A percentile compares a stretch with the other conserved stretches of the same genome.
These are phyloP conservation scores for Marchantia polymorpha DNA, from an alignment of 225 moss, liverwort and hornwort genomes.

Conservation along the genomic window DNA sequence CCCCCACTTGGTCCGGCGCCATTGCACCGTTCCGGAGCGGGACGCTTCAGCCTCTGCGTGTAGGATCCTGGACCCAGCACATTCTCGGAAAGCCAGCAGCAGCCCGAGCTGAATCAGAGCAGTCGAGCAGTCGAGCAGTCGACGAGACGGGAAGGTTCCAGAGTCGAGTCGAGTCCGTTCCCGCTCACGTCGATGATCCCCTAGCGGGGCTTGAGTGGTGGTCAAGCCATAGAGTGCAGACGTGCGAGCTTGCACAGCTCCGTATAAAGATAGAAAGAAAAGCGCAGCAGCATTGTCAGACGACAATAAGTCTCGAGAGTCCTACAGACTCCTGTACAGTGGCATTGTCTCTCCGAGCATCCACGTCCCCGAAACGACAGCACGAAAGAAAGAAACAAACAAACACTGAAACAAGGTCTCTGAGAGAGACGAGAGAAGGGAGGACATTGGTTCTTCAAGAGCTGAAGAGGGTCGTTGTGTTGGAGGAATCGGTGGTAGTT, in stretches of 20 bases:
- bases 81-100: background rate
- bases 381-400: background rate
- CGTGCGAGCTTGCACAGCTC: background rate
- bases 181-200: background rate
- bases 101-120: background rate
- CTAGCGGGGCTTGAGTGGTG: background rate
- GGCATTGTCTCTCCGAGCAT: background rate
- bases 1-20: background rate
- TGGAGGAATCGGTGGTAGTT: background rate
- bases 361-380: background rate
- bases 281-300: background rate
- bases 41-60: conserved; percentile 3
- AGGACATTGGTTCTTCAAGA: too few species aligned
- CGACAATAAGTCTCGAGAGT: background rate
- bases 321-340: background rate
- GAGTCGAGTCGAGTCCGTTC: background rate
- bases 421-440: too few species aligned
- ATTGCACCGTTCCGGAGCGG: background rate
- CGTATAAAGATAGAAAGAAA: background rate
- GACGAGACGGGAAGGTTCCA: background rate
- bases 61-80: background rate
- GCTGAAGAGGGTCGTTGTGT: background rate
- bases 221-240: background rate
- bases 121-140: background rate
- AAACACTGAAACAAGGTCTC: too few species aligned